Evolutionary conservation across 306 rosid species (phyloP), one percentile per base, ranked within the genome.

Genomic region (Rosa persica): DNA sequence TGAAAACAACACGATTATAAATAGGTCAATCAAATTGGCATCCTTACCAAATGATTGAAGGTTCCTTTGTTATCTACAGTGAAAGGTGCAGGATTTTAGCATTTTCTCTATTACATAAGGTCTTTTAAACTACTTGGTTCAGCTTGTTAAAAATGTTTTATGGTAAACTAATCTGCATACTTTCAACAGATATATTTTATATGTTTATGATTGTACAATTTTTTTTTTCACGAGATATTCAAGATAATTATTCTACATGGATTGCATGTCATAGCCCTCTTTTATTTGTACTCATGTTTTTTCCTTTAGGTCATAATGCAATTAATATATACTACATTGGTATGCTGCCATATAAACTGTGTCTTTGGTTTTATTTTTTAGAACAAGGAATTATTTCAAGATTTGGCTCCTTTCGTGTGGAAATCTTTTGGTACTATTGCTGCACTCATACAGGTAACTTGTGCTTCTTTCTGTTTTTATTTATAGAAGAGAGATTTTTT

Each of bases 401-500:
- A 83, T 83, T 85, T 85, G 81, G 77, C 81, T 81, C 75, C 82
- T 78, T 84, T 80, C 82, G 69, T 72, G 54, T 81, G 86, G 82
- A 48, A 64, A 78, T 65, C 61, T 71, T 89, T 85, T 83, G 78
- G 73, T 79, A 72, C 84, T 86, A 66, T 80, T 76, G 73, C 76
- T 73, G 85, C 78, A 73, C 74, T 78, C 70, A 62, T 76, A 75
- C 78, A 60, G 76, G 82, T 44, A 74, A 73, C 72, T 73, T 76
- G 73, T 60, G 38, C 78, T 67, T 83, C 67, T 49, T 78, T 27
- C 71, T 77, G 57, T 43, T 43, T 51, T 62, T 78, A 74, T 38
- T 83, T 86, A 78, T 81, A 95, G 97, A 95, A 91, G 88, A 89
- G 98, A 85, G 96, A 93, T 83, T 76, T 91, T 72, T 72, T 93